Percentiles rank a stretch among this genome's conserved stretches.
Conservation (phyloP, 768 basidiomycete species). For the Hydnomerulius pinastri region DNA sequence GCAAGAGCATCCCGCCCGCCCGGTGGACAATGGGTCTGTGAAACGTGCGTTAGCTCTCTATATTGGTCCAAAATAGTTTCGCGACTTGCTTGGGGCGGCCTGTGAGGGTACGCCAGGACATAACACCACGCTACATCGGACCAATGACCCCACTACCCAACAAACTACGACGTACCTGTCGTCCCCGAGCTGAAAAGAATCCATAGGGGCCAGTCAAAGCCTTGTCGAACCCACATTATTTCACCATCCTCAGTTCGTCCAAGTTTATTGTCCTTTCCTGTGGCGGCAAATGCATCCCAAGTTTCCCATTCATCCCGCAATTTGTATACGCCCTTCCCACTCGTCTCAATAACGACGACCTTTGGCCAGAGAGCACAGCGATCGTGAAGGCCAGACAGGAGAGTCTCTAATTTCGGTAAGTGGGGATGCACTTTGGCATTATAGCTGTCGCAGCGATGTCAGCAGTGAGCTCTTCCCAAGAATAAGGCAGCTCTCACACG, state of each 20-base stretch:
- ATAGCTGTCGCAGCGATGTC: slow-evolving; percentile 46
- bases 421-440: slow-evolving; percentile 72
- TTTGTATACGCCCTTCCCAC: slow-evolving; percentile 33
- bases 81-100: slow-evolving; percentile 56
- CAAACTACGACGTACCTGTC: slow-evolving; percentile 48
- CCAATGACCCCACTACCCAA: not conserved
- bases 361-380: slow-evolving; percentile 41
- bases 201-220: slow-evolving; percentile 83
- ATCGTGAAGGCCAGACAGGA: slow-evolving; percentile 53
- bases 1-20: slow-evolving; percentile 76
- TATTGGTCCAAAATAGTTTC: not conserved
- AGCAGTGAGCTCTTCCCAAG: not conserved
- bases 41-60: not conserved
- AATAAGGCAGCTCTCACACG: slow-evolving; percentile 46
- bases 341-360: slow-evolving; percentile 58
- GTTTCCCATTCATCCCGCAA: slow-evolving; percentile 43
- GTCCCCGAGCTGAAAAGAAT: slow-evolving; percentile 86
- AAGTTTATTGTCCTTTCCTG: slow-evolving; percentile 46
- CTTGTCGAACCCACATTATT: slow-evolving; percentile 60
- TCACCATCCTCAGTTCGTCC: slow-evolving; percentile 56
- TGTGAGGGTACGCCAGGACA: slow-evolving; percentile 10
- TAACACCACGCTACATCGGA: not conserved
- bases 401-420: slow-evolving; percentile 57
- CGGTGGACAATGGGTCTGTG: slow-evolving; percentile 76
- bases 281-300: slow-evolving; percentile 55